Evolutionary conservation across 2,329 filamentous ascomycete genomes (phyloP).

Genomic region (Thermochaetoides dissita): DNA sequence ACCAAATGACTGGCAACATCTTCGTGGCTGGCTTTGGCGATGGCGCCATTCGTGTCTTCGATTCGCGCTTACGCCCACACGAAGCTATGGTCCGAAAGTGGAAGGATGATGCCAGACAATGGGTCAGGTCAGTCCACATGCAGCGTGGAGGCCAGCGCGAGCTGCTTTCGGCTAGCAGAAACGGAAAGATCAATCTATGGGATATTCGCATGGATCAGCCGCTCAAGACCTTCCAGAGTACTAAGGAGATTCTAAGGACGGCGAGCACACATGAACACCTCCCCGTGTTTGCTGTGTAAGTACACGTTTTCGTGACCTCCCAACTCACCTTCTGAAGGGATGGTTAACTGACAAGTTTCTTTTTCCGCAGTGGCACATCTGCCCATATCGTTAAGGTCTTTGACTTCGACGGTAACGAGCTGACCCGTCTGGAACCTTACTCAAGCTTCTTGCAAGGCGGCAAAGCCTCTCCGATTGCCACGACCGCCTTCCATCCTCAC

Average conservation of each 20-base stretch:
- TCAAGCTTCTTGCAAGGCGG: conserved; percentile 75
- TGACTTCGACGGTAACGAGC: conserved; percentile 67
- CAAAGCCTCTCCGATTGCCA: conserved; percentile 67
- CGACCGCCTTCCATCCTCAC: conserved; percentile 91
- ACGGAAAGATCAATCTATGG: conserved; percentile 91
- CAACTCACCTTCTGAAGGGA: not conserved
- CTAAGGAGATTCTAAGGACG: conserved; percentile 65
- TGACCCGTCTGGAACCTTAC: conserved; percentile 80
- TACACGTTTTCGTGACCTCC: conserved; percentile 14
- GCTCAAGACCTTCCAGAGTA: conserved; percentile 59
- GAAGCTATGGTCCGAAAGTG: conserved; percentile 93
- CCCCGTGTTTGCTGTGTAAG: conserved; percentile 86
- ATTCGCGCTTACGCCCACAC: conserved; percentile 68
- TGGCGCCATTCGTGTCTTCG: conserved; percentile 85
- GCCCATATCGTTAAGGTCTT: conserved; percentile 82
- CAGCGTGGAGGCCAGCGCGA: conserved; percentile 89
- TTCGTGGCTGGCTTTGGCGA: conserved; percentile 96
- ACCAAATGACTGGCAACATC: conserved; percentile 93
- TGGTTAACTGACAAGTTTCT: conserved; percentile 15
- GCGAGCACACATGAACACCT: conserved; percentile 91
- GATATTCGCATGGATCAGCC: conserved; percentile 79
- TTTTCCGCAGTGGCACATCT: conserved; percentile 62
- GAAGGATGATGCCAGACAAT: conserved; percentile 81
- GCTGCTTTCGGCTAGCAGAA: conserved; percentile 75
- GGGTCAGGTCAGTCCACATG: conserved; percentile 94